A percentile compares a stretch with the other conserved stretches of the same genome.
Conservation (phyloP, 805 yeast genomes). For the Kazachstania viticola region DNA sequence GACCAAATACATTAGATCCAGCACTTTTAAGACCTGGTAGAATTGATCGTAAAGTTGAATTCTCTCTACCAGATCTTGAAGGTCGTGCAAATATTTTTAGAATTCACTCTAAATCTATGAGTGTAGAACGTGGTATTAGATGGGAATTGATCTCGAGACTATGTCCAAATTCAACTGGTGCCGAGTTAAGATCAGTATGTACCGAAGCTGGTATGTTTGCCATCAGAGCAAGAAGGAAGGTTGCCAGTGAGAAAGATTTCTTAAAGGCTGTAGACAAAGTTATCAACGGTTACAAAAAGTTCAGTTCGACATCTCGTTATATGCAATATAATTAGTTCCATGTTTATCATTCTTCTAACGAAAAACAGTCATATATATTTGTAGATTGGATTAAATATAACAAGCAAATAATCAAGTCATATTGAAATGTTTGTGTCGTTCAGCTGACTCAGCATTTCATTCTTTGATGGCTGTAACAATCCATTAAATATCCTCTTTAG, state of each 20-base stretch:
- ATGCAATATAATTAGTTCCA: slow-evolving; percentile 81
- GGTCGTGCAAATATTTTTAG: slow-evolving; percentile 97
- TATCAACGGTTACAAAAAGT: slow-evolving; percentile 95
- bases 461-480: too few relatives aligned
- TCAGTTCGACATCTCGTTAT: slow-evolving; percentile 92
- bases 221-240: slow-evolving; percentile 94
- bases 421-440: too few relatives aligned
- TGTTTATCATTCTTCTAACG: neutral
- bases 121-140: slow-evolving; percentile 92
- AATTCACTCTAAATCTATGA: slow-evolving; percentile 95
- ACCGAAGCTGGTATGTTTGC: slow-evolving; percentile 99
- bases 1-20: slow-evolving; percentile 97
- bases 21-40: slow-evolving; percentile 97
- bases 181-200: slow-evolving; percentile 95
- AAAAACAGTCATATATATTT: neutral
- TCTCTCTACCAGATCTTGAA: slow-evolving; percentile 89
- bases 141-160: slow-evolving; percentile 97
- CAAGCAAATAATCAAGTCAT: too few relatives aligned
- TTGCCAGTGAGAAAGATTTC: slow-evolving; percentile 96
- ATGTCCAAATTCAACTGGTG: slow-evolving; percentile 98
- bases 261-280: slow-evolving; percentile 96
- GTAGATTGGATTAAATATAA: neutral
- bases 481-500: too few relatives aligned
- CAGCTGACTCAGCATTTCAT: too few relatives aligned
- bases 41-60: slow-evolving; percentile 97